Conservation (phyloP, 306 rosid species). For the Quercus cerris region DNA sequence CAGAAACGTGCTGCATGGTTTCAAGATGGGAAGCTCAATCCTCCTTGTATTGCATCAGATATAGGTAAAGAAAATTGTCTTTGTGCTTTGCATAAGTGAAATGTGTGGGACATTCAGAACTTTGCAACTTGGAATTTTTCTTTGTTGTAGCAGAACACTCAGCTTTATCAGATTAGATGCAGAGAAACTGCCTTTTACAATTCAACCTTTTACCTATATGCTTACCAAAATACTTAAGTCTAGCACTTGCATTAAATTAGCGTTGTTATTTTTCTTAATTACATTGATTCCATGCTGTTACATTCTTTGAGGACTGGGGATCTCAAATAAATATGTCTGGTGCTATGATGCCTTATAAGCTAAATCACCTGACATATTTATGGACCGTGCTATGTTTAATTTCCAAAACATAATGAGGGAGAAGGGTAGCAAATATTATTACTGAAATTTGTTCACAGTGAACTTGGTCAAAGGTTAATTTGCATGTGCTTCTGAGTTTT, state of each 20-base stretch:
- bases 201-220: not conserved
- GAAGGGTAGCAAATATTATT: too few relatives aligned
- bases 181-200: not conserved
- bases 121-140: conserved; percentile 1
- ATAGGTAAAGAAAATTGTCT: conserved; percentile 44
- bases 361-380: too few relatives aligned
- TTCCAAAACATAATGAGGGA: too few relatives aligned
- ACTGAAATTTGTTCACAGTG: too few relatives aligned
- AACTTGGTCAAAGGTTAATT: too few relatives aligned
- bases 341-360: too few relatives aligned
- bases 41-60: conserved; percentile 49
- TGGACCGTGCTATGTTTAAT: too few relatives aligned
- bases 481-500: too few relatives aligned
- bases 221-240: not conserved
- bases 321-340: not conserved
- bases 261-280: not conserved
- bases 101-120: not conserved
- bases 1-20: conserved; percentile 40
- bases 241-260: not conserved
- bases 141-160: conserved; percentile 21
- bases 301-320: not conserved
- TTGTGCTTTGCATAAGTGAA: conserved; percentile 38
- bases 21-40: conserved; percentile 4
- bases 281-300: not conserved
- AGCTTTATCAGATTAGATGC: not conserved